phyloP scores from a whole-genome alignment of 805 yeast genomes.

The Ogataea naganishii region DNA sequence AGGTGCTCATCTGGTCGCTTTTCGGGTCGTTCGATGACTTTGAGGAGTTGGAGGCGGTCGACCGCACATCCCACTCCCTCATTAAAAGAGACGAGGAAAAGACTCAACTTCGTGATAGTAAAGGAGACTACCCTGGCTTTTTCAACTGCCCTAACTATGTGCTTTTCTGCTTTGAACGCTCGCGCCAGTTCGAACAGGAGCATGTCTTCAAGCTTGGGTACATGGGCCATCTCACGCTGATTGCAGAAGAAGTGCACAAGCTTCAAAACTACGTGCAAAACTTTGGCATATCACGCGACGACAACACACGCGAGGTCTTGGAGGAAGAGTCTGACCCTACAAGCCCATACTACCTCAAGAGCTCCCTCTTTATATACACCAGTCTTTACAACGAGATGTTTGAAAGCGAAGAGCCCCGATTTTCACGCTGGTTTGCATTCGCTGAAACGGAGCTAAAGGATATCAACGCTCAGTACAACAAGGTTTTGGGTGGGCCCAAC shows the following conservation, averaged over 20 bases:
- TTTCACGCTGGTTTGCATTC: conserved; percentile 38
- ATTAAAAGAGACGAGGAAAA: no score
- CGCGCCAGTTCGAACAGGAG: conserved; percentile 21
- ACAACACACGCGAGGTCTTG: conserved; percentile 21
- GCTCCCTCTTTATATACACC: conserved; percentile 23
- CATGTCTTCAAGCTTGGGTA: conserved; percentile 44
- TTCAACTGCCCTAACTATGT: conserved; percentile 23
- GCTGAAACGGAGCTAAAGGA: conserved; percentile 38
- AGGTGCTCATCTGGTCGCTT: conserved; percentile 25
- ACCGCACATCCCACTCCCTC: no score
- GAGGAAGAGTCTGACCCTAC: conserved; percentile 18
- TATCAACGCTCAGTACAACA: conserved; percentile 48
- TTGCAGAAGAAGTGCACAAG: conserved; percentile 53
- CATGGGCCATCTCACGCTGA: conserved; percentile 50
- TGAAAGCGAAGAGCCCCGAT: conserved; percentile 12
- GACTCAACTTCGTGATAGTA: conserved; percentile 3
- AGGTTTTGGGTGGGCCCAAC: conserved; percentile 42
- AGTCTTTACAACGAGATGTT: conserved; percentile 23
- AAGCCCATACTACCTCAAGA: conserved; percentile 20
- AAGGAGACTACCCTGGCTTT: conserved; percentile 20
- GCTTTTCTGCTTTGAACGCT: conserved; percentile 19
- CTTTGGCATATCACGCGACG: conserved; percentile 24
- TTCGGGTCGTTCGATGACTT: conserved; percentile 22
- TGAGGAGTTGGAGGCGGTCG: conserved; percentile 8
- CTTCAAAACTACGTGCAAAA: conserved; percentile 30